Evolutionary conservation across 768 basidiomycete species (phyloP).

Genomic region (Boletus sensibilis): DNA sequence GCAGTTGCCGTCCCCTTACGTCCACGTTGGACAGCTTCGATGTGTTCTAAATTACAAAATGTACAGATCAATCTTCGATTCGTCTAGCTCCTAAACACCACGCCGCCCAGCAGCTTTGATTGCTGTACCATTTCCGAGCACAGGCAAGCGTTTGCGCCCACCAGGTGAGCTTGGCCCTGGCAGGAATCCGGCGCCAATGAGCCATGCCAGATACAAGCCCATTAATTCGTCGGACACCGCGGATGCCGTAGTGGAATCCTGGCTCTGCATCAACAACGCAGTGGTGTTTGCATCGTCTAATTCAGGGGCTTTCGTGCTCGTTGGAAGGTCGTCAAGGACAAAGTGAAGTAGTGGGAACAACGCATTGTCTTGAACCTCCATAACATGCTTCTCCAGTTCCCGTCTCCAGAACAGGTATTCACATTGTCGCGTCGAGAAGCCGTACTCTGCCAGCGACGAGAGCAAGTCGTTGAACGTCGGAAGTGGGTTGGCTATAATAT

Average conservation of each 20-base stretch:
- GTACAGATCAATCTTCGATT: background rate
- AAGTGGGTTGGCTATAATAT: constrained; percentile 82
- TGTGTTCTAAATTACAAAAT: background rate
- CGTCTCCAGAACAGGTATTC: constrained; percentile 93
- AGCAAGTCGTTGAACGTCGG: constrained; percentile 90
- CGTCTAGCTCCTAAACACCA: constrained; percentile 40
- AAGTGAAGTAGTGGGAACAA: constrained; percentile 97
- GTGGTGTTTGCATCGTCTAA: constrained; percentile 84
- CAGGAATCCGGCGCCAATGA: constrained; percentile 82
- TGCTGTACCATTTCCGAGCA: constrained; percentile 36
- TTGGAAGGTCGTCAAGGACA: constrained; percentile 95
- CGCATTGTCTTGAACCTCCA: constrained; percentile 93
- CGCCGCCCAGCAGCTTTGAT: constrained; percentile 71
- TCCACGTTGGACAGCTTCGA: background rate
- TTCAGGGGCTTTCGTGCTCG: constrained; percentile 91
- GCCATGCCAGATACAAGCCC: constrained; percentile 91
- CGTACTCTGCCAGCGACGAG: constrained; percentile 69
- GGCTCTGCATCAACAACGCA: constrained; percentile 49
- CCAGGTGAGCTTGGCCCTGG: constrained; percentile 44
- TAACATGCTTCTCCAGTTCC: constrained; percentile 91
- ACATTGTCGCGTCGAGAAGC: constrained; percentile 72
- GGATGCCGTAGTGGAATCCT: constrained; percentile 35
- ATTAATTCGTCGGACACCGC: constrained; percentile 78
- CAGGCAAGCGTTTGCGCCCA: constrained; percentile 49
- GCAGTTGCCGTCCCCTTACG: background rate